These are phyloP conservation scores for Agaricus subrufescens DNA, from an alignment of 768 basidiomycete species.

Conservation along the genomic window DNA sequence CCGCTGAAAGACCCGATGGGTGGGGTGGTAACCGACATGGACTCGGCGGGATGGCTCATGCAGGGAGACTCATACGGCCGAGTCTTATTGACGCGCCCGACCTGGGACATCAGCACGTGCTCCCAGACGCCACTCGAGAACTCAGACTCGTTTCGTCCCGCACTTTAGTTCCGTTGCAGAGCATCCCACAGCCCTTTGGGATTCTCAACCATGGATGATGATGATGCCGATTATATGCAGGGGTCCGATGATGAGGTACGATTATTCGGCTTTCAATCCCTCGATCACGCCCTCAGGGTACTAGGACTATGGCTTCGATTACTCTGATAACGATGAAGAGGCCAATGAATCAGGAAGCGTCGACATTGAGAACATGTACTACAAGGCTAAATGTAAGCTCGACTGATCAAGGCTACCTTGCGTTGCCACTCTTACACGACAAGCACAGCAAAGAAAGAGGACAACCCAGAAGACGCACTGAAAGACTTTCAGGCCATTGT, in stretches of 20 bases:
- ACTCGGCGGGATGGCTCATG: slow-evolving; percentile 15
- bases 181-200: too few relatives aligned
- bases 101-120: not conserved
- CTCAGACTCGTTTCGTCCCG: not conserved
- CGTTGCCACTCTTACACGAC: slow-evolving; percentile 1
- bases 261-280: slow-evolving; percentile 5
- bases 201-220: slow-evolving; percentile 67
- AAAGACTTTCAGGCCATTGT: slow-evolving; percentile 88
- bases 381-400: slow-evolving; percentile 87
- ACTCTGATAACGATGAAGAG: slow-evolving; percentile 87
- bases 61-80: not conserved
- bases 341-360: slow-evolving; percentile 75
- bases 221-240: slow-evolving; percentile 94
- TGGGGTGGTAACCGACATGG: slow-evolving; percentile 27
- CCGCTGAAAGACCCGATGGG: slow-evolving; percentile 30
- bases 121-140: not conserved
- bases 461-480: slow-evolving; percentile 86
- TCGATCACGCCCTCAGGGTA: slow-evolving; percentile 5
- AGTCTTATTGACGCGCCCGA: not conserved
- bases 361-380: slow-evolving; percentile 98
- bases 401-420: not conserved
- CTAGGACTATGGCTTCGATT: slow-evolving; percentile 95
- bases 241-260: slow-evolving; percentile 79
- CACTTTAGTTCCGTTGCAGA: not conserved
- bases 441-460: slow-evolving; percentile 83